A percentile compares a stretch with the other conserved stretches of the same genome.
phyloP scores from a whole-genome alignment of 2,329 filamentous ascomycete genomes.

The Trichothecium sympodiale region DNA sequence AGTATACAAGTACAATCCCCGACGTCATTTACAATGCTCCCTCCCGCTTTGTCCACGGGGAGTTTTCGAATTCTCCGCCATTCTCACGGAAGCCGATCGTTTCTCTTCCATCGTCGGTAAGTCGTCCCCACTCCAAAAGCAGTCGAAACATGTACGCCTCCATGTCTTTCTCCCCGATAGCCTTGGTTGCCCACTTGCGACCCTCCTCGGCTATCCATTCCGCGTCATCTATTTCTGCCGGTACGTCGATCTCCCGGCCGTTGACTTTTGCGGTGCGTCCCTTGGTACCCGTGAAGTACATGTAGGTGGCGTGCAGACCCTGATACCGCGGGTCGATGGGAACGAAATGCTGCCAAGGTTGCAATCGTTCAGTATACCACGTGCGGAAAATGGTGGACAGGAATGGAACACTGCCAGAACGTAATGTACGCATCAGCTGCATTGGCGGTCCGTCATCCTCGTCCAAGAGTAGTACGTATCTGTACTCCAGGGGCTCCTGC shows the following conservation, averaged over 20 bases:
- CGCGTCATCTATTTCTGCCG: constrained; percentile 38
- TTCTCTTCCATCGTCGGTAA: constrained; percentile 52
- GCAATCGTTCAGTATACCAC: constrained; percentile 67
- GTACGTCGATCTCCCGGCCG: constrained; percentile 34
- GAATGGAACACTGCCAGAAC: constrained; percentile 57
- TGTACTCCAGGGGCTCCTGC: constrained; percentile 47
- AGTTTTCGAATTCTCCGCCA: constrained; percentile 16
- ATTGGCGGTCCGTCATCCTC: constrained; percentile 54
- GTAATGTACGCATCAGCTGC: constrained; percentile 50
- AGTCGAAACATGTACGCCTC: constrained; percentile 72
- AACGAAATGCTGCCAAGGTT: constrained; percentile 71
- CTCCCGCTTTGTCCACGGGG: constrained; percentile 15
- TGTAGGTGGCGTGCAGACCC: constrained; percentile 60
- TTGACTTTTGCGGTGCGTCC: constrained; percentile 24
- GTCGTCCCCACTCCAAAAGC: constrained; percentile 64
- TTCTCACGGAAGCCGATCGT: constrained; percentile 25
- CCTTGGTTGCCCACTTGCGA: constrained; percentile 51
- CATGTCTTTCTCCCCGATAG: constrained; percentile 61
- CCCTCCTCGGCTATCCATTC: constrained; percentile 57
- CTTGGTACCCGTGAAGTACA: constrained; percentile 59
- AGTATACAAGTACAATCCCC: too few species aligned
- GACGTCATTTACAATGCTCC: not conserved
- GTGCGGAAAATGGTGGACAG: constrained; percentile 62
- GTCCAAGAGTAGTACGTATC: constrained; percentile 64
- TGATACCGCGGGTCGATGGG: constrained; percentile 66